Evolutionary conservation across 345 rosid genomes (phyloP), one percentile per base, ranked within the genome.

Genomic region (Eucalyptus albens): DNA sequence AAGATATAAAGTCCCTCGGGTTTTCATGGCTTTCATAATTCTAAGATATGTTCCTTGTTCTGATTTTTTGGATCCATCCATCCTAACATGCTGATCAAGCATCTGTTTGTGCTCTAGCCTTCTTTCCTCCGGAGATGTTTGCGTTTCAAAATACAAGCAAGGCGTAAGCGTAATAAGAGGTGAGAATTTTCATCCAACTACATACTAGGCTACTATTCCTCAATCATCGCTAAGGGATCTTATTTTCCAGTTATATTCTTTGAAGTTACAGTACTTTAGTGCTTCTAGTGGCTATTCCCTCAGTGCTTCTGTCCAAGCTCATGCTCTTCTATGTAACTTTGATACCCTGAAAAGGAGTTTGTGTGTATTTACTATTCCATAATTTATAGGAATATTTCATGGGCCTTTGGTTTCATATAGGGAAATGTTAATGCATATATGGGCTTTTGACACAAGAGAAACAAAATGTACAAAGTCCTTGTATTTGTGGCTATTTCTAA

Each of bases 41-140:
- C 29, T 77, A 77, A 21, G 85, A 77, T 77, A 77, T 2, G 29
- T 40, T 21, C 47, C 85, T 77, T 40, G 29, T 77, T 77, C 29
- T 7, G 9, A 40, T 22, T 77, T 40, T 40, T 77, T 77, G 47
- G 47, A 40, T 77, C 47, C 2, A 2, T 77, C 29, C 47, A 21
- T 77, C 4, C 29, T 77, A 22, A 21, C 44, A 87, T 42, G 77
- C 72, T 59, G 62, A 87, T 81, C 45, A 90, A 81, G 37, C 42
- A 87, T 14, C 67, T 87, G 67, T 89, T 88, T 89, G 81, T 89
- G 86, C 86, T 94, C 93, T 89, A 97, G 99, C 99, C 97, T 65
- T 90, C 93, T 53, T 97, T 94, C 91, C 96, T 97, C 82, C 94
- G 91, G 89, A 95, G 99, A 94, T 92, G 94, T 89, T 92, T 97